Evolutionary conservation across 1,284 basidiomycete species (phyloP).

Genomic region (Trametes polyzona): DNA sequence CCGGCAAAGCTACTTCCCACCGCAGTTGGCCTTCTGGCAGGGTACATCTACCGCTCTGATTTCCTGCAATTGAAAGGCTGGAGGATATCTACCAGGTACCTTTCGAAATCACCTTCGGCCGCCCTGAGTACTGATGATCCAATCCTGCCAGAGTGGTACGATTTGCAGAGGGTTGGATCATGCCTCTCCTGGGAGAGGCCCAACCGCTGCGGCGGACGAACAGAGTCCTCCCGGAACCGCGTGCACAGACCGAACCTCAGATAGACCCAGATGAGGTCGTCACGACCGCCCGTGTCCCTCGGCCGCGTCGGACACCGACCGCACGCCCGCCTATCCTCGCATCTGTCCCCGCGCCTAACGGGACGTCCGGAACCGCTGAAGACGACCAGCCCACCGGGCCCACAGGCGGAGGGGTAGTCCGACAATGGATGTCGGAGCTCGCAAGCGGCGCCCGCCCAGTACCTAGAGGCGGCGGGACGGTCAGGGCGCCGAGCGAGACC

Average conservation of each 20-base stretch:
- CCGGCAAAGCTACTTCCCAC: constrained; percentile 69
- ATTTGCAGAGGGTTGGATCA: constrained; percentile 29
- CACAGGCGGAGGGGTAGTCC: constrained; percentile 52
- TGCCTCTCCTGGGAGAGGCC: constrained; percentile 30
- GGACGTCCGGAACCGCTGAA: constrained; percentile 4
- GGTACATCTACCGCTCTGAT: constrained; percentile 82
- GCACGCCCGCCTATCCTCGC: constrained; percentile 10
- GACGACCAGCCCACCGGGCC: constrained; percentile 10
- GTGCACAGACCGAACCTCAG: constrained; percentile 13
- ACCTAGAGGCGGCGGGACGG: constrained; percentile 45
- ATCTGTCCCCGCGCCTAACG: constrained; percentile 9
- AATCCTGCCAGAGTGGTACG: constrained; percentile 22
- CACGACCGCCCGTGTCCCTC: constrained; percentile 50
- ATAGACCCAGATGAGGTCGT: constrained; percentile 54
- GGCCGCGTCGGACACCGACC: constrained; percentile 16
- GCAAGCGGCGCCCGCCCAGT: constrained; percentile 59
- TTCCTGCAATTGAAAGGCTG: constrained; percentile 67
- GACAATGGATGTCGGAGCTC: constrained; percentile 83
- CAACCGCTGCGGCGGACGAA: constrained; percentile 48
- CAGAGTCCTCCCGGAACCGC: constrained; percentile 58
- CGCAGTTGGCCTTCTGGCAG: constrained; percentile 66
- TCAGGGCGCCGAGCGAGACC: constrained; percentile 72
- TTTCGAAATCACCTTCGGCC: neutral
- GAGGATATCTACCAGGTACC: constrained; percentile 57
- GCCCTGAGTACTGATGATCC: neutral